Conservation (phyloP, 768 basidiomycete species). For the Termitomyces sp. region DNA sequence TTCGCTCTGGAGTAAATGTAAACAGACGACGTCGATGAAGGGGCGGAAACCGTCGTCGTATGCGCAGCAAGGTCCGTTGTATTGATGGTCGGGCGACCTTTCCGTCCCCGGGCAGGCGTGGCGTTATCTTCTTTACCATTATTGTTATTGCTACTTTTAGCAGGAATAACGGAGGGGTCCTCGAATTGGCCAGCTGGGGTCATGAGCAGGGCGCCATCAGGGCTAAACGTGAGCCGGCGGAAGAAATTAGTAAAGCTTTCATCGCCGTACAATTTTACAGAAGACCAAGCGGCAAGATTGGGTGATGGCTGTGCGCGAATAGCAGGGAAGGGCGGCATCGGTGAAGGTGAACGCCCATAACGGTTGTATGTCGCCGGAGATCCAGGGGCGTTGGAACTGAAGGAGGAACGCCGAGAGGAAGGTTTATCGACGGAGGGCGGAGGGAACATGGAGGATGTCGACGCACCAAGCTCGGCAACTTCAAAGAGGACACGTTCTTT, state of each 20-base stretch:
- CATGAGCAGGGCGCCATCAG: slow-evolving; percentile 88
- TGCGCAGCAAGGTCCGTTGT: slow-evolving; percentile 27
- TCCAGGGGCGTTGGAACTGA: slow-evolving; percentile 77
- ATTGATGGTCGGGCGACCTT: slow-evolving; percentile 39
- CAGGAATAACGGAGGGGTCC: slow-evolving; percentile 64
- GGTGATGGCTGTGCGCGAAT: slow-evolving; percentile 62
- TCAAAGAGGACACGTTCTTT: too few species aligned
- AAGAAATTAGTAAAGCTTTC: slow-evolving; percentile 96
- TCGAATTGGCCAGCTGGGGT: slow-evolving; percentile 98
- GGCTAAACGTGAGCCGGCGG: slow-evolving; percentile 87
- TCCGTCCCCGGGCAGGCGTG: slow-evolving; percentile 55
- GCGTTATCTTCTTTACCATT: slow-evolving; percentile 24
- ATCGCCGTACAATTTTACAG: slow-evolving; percentile 87
- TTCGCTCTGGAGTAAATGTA: slow-evolving; percentile 96
- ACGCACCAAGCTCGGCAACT: too few species aligned
- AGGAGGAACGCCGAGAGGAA: slow-evolving; percentile 58
- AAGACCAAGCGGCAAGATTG: slow-evolving; percentile 39
- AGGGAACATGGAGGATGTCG: slow-evolving; percentile 66
- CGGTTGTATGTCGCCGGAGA: slow-evolving; percentile 61
- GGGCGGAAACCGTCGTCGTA: slow-evolving; percentile 29
- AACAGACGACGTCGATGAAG: slow-evolving; percentile 49
- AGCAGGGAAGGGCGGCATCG: slow-evolving; percentile 90
- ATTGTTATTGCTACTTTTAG: slow-evolving; percentile 9
- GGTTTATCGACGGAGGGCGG: slow-evolving; percentile 59
- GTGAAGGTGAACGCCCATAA: slow-evolving; percentile 81